Evolutionary conservation across 73 alveolate genomes (phyloP), one percentile per base, ranked within the genome.

Genomic region (Uronychia binucleata): DNA sequence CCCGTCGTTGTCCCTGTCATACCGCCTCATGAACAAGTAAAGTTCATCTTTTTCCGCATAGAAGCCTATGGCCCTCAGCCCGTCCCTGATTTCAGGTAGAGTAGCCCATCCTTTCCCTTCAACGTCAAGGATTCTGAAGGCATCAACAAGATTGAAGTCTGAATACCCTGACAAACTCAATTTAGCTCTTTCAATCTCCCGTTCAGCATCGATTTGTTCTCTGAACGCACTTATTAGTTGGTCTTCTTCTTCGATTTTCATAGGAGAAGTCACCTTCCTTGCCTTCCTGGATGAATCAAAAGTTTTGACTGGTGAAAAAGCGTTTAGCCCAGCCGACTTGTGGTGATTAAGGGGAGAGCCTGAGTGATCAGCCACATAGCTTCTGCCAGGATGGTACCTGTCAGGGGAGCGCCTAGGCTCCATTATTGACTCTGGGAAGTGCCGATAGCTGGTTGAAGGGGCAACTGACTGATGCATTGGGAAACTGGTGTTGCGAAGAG

Each of bases 111-210:
- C 98, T 34, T 77, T 86, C 33, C 90, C 93, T 25, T 88, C 81
- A 28, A 59, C 58, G 81, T 95, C 98, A 86, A 96, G 95, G 35
- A 95, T 81, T 86, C 92, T 93, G 84, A 95, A 96, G 34, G 98
- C 98, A 86, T 96, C 99, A 33, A 89, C 87, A 1, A 95, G 88
- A 86, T 95, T 96, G 91, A 96, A 96, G 80, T 96, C 99, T 14
- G 91, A 76, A 19, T 86, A 80, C 57, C 74, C 31, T 31, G 97
- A 87, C 74, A 96, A 88, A 34, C 86, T 85, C 26, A 86, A 76
- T 89, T 91, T 95, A 25, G 86, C 86, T 26, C 77, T 57, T 88
- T 96, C 99, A 13, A 96, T 46, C 60, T 88, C 90, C 33, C 93
- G 75, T 78, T 92, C 98, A 19, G 35, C 14, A 77, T 67, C 29